Conservation (phyloP, 805 yeast species). For the Zygotorulaspora chibaensis region DNA sequence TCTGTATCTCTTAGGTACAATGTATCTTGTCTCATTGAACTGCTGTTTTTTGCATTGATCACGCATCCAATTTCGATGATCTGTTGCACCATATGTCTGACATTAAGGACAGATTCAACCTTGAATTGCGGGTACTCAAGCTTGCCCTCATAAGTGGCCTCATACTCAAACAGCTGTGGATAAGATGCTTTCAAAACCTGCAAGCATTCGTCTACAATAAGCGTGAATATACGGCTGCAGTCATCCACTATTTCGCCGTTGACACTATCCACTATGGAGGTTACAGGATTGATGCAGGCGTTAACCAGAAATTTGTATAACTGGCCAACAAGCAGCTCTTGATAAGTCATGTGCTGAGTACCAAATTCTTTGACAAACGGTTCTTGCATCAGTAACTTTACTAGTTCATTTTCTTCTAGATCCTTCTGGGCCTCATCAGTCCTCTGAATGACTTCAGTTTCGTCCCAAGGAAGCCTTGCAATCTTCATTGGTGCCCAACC, state of each 20-base stretch:
- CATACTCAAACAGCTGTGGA: constrained; percentile 30
- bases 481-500: constrained; percentile 63
- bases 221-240: constrained; percentile 35
- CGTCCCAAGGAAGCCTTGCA: constrained; percentile 49
- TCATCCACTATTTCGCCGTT: constrained; percentile 71
- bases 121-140: constrained; percentile 29
- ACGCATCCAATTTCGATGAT: constrained; percentile 42
- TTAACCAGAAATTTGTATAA: constrained; percentile 75
- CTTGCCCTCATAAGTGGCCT: constrained; percentile 16
- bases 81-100: constrained; percentile 33
- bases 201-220: constrained; percentile 36
- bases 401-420: constrained; percentile 23
- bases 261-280: constrained; percentile 69
- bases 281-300: constrained; percentile 77
- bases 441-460: constrained; percentile 21
- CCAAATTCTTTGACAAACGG: constrained; percentile 27
- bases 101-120: constrained; percentile 29
- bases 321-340: constrained; percentile 54
- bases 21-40: constrained; percentile 54
- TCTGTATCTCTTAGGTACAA: constrained; percentile 57
- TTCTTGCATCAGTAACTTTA: constrained; percentile 27
- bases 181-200: constrained; percentile 30
- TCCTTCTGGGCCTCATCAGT: constrained; percentile 13
- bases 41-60: constrained; percentile 51
- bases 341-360: constrained; percentile 38